Base-by-base conservation (phyloP, 225 moss, liverwort and hornwort species). In the Polytrichum commune region DNA sequence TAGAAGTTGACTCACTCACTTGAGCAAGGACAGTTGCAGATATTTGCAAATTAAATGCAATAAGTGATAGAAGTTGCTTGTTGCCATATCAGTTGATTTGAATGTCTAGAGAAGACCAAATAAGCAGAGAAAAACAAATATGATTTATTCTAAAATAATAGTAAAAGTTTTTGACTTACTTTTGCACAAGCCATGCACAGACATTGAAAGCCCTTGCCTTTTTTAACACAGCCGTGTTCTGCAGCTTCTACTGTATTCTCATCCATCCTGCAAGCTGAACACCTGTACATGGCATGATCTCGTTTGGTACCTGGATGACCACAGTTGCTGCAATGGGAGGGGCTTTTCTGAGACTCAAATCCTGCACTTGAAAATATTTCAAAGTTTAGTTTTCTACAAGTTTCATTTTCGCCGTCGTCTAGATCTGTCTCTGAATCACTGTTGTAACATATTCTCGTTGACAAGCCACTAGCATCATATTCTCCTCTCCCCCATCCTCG, bases 231-330 rank as follows among this genome's bases (percentile, higher is more conserved):
- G 53, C 70, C 81, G 10, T 7, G 25, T 5, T 75, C 29, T 28
- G 54, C 6, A 22, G 38, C 30, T 54, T 69, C 69, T 54, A 2
- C 62, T 24, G 35, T 62, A 56, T 72, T 19, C 8, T 27, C 60
- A 65, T 18, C 27, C 4, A 19, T 16, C 35, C 16, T 46, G 74
- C 87, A 87, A 69, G 54, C 25, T 58, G 56, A 35, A 69, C 83
- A 84, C 19, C 81, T 77, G 62, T 68, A 67, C 38, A 67, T 69
- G 2, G 32, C 9, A 68, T 84, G 81, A 46, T 65, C 75, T 57
- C 69, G 74, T 72, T 77, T 84, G 20, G 72, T 88, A 23, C 87
- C 87, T n/a, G 69, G 87, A 54, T 84, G 87, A 30, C 83, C 87
- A 75, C 87, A 84, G 9, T 77, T 81, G 23, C 78, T 74, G 66